These are phyloP conservation scores for Evernia prunastri DNA, from an alignment of 495 filamentous ascomycete species.

Conservation along the genomic window DNA sequence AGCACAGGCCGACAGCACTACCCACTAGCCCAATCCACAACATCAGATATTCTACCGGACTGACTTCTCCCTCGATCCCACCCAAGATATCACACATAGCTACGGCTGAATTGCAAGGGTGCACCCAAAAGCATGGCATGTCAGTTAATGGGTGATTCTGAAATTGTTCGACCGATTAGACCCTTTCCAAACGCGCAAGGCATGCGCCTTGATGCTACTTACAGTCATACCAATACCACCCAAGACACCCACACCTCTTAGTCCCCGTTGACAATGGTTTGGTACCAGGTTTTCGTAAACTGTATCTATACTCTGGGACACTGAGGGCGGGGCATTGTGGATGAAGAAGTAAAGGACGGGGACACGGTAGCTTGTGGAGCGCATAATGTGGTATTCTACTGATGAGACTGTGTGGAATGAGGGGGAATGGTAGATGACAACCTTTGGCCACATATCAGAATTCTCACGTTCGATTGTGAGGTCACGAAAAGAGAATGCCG, in stretches of 20 bases:
- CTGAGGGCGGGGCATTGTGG: conserved; percentile 54
- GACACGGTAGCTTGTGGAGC: conserved; percentile 46
- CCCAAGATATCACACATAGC: conserved; percentile 53
- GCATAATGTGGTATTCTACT: conserved; percentile 49
- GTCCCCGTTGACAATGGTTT: conserved; percentile 46
- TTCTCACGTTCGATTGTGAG: not conserved
- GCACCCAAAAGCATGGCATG: conserved; percentile 70
- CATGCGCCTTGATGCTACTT: conserved; percentile 37
- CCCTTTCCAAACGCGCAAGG: conserved; percentile 23
- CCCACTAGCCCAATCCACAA: conserved; percentile 77
- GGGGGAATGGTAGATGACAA: conserved; percentile 33
- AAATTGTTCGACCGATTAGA: conserved; percentile 44
- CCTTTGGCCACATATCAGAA: conserved; percentile 30
- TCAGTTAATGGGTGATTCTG: conserved; percentile 76
- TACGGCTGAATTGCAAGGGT: conserved; percentile 80
- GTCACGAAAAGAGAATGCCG: not conserved
- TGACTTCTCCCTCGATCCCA: conserved; percentile 39
- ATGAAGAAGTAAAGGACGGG: conserved; percentile 48
- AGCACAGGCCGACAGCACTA: conserved; percentile 61
- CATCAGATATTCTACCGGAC: conserved; percentile 62
- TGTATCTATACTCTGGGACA: conserved; percentile 57
- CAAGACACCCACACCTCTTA: conserved; percentile 56
- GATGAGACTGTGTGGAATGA: conserved; percentile 24
- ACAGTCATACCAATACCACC: conserved; percentile 74
- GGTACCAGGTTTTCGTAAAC: conserved; percentile 68